Evolutionary conservation across 768 basidiomycete genomes (phyloP).

Genomic region (Serendipita sp.): DNA sequence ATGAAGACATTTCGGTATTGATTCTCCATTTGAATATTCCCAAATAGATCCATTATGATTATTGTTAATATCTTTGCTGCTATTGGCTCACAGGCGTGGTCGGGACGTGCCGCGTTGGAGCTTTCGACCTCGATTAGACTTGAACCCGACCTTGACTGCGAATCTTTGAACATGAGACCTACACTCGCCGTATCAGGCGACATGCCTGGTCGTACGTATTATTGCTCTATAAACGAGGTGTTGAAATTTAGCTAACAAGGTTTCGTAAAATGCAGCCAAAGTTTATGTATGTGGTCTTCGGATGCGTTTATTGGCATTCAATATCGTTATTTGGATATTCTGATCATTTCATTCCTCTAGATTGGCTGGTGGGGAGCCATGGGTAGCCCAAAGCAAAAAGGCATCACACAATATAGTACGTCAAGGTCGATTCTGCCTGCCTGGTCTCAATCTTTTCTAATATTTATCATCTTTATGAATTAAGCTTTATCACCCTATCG

Average conservation of each 20-base stretch:
- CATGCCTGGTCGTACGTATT: slow-evolving; percentile 67
- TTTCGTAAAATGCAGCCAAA: slow-evolving; percentile 36
- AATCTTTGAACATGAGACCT: slow-evolving; percentile 36
- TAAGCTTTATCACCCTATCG: slow-evolving; percentile 73
- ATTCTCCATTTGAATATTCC: too few relatives aligned
- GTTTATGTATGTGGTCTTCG: slow-evolving; percentile 49
- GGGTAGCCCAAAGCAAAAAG: slow-evolving; percentile 52
- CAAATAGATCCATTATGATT: too few relatives aligned
- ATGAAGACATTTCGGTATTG: too few relatives aligned
- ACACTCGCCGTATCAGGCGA: slow-evolving; percentile 44
- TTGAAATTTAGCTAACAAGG: background rate
- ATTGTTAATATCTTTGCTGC: too few relatives aligned
- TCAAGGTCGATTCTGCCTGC: background rate
- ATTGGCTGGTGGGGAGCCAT: slow-evolving; percentile 85
- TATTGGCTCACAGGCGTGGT: too few relatives aligned
- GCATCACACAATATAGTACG: slow-evolving; percentile 64
- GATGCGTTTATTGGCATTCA: background rate
- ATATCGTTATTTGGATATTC: background rate
- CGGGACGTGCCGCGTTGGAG: too few relatives aligned
- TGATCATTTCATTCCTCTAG: slow-evolving; percentile 23
- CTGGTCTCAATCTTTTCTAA: background rate
- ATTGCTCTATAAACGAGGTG: background rate
- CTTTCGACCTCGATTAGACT: background rate
- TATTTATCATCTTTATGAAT: background rate
- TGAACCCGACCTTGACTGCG: background rate